phyloP scores from a whole-genome alignment of 2,329 filamentous ascomycete genomes.

The Fusarium proliferatum region DNA sequence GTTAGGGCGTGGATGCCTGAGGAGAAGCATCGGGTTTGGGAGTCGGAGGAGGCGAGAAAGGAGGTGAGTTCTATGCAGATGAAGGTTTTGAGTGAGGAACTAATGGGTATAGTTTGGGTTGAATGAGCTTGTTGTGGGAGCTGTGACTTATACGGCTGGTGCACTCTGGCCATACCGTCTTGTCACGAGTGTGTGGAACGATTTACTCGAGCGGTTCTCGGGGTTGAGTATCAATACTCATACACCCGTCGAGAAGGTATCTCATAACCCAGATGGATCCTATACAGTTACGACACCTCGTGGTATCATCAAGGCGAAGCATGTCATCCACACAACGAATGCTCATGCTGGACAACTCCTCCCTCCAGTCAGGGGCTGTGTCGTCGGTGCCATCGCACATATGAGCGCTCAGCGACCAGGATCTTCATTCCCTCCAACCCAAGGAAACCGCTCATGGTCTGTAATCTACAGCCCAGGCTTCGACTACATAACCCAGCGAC shows the following conservation, averaged over 20 bases:
- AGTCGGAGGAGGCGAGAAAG: conserved; percentile 48
- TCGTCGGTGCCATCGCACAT: conserved; percentile 59
- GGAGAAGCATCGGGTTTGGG: conserved; percentile 50
- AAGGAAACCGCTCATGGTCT: conserved; percentile 60
- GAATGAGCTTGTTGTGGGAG: conserved; percentile 53
- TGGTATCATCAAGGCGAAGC: conserved; percentile 57
- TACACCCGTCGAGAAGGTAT: conserved; percentile 51
- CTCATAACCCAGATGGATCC: conserved; percentile 13
- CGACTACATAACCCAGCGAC: conserved; percentile 64
- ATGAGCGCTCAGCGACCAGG: conserved; percentile 63
- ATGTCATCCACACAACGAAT: conserved; percentile 70
- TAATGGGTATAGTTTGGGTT: conserved; percentile 49
- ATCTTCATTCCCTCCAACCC: conserved; percentile 42
- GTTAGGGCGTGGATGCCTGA: conserved; percentile 55
- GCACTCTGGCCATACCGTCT: conserved; percentile 64
- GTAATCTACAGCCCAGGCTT: conserved; percentile 59
- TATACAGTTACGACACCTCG: conserved; percentile 59
- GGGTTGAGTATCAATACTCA: conserved; percentile 53
- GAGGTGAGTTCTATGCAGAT: conserved; percentile 34
- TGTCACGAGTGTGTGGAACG: conserved; percentile 58
- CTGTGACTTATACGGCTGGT: conserved; percentile 58
- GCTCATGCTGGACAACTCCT: conserved; percentile 63
- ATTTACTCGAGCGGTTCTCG: conserved; percentile 51
- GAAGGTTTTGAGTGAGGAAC: not conserved
- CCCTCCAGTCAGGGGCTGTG: conserved; percentile 57